Conservation (phyloP, 2,329 filamentous ascomycete genomes). For the Colletotrichum higginsianum region DNA sequence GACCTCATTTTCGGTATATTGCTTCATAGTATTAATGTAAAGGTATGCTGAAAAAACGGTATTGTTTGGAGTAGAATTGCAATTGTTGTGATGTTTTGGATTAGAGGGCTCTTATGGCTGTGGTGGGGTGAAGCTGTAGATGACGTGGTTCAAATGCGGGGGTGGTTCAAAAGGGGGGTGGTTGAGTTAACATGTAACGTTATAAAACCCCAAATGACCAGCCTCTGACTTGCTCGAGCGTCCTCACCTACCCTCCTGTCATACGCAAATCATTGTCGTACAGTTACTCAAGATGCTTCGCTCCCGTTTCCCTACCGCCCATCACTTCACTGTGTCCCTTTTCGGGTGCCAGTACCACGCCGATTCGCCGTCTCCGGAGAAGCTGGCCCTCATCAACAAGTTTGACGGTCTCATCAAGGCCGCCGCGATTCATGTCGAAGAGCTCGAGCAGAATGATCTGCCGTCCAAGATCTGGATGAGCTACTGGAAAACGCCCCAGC, state of each 20-base stretch:
- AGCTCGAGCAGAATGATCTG: slow-evolving; percentile 39
- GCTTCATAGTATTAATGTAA: neutral
- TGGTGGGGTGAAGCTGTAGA: too few species aligned
- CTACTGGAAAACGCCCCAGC: slow-evolving; percentile 35
- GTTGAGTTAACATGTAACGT: neutral
- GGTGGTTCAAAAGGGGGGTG: too few species aligned
- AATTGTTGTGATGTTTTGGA: too few species aligned
- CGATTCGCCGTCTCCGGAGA: slow-evolving; percentile 29
- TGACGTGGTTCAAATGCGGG: too few species aligned
- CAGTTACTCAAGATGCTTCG: slow-evolving; percentile 31
- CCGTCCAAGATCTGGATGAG: slow-evolving; percentile 41
- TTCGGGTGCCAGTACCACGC: slow-evolving; percentile 39
- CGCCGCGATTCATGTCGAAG: slow-evolving; percentile 37
- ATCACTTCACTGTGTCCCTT: slow-evolving; percentile 39
- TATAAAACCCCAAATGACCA: neutral
- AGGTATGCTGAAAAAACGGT: neutral
- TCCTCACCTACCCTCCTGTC: neutral
- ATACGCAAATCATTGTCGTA: slow-evolving; percentile 5
- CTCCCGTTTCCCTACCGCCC: slow-evolving; percentile 36
- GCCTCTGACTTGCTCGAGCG: neutral
- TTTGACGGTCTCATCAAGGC: slow-evolving; percentile 34
- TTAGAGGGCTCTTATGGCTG: too few species aligned
- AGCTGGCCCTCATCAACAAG: slow-evolving; percentile 31
- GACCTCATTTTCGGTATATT: slow-evolving; percentile 4
- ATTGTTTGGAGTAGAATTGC: neutral